A percentile compares a stretch with the other conserved stretches of the same genome.
Evolutionary conservation across 768 basidiomycete genomes (phyloP).

Genomic region (Leucogyrophana mollusca): DNA sequence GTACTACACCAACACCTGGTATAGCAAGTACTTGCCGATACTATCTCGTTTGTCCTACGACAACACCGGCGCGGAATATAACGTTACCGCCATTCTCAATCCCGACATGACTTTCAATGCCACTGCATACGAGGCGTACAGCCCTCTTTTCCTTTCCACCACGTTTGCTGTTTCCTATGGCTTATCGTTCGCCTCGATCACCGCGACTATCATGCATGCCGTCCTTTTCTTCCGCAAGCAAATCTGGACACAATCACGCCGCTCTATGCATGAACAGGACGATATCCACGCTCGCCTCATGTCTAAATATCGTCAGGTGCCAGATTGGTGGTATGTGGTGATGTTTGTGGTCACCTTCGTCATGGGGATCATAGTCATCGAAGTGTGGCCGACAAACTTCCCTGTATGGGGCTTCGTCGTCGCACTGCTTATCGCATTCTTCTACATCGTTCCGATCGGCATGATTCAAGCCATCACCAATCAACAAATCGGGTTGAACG

Average conservation of each 20-base stretch:
- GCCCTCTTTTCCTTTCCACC: conserved; percentile 42
- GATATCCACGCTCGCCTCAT: conserved; percentile 52
- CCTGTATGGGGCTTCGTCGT: conserved; percentile 35
- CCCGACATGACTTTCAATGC: conserved; percentile 33
- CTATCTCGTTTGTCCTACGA: conserved; percentile 7
- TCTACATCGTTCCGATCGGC: conserved; percentile 37
- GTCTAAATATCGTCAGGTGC: conserved; percentile 42
- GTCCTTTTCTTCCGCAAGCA: conserved; percentile 46
- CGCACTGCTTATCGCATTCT: conserved; percentile 22
- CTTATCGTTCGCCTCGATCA: conserved; percentile 43
- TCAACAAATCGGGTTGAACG: conserved; percentile 32
- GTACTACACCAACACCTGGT: conserved; percentile 16
- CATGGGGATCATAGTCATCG: conserved; percentile 32
- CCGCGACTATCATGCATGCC: conserved; percentile 45
- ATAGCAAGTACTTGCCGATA: conserved; percentile 24
- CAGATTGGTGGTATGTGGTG: conserved; percentile 49
- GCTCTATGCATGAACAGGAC: conserved; percentile 44
- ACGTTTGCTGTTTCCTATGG: conserved; percentile 41
- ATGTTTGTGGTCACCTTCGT: conserved; percentile 37
- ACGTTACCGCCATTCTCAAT: conserved; percentile 40
- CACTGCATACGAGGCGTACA: conserved; percentile 39
- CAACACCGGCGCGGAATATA: conserved; percentile 24
- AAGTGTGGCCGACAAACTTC: conserved; percentile 37
- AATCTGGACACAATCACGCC: conserved; percentile 39
- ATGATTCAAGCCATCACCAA: conserved; percentile 37